Base-by-base conservation (phyloP, 768 basidiomycete genomes). In the Sarcodon sp. region DNA sequence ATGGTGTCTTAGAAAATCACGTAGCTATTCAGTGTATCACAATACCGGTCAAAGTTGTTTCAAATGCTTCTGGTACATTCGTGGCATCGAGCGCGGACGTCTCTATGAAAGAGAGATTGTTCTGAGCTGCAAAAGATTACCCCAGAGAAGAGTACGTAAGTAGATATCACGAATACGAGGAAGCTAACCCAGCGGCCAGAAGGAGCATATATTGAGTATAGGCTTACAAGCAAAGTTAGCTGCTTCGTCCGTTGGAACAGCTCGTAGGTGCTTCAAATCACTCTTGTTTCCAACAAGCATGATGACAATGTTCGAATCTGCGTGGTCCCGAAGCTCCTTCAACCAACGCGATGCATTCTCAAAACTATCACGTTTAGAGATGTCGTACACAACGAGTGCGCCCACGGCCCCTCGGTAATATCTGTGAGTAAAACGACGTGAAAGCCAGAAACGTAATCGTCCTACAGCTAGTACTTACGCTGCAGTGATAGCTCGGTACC, bases 41-140 rank as follows among this genome's bases (percentile, higher is more conserved):
- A 27, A 45, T 45, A 90, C 92, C 92, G 41, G 86, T 82, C 52
- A 99, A 74, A 61, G 96, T 97, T 49, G 80, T 91, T 65, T 97
- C 91, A 82, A 99, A 99, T 44, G 94, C 96, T 49, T 77, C 69
- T 69, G 97, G 93, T 67, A 99, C 93, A 69, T 97, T 96, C 46
- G 91, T 93, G 58, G 94, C 90, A 80, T 99, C 96, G 77, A 98
- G 82, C 69, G 94, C 94, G 60, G 94, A 99, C 51, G 94, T 99
- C 74, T 99, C 94, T 55, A 99, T 94, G 75, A 94, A 94, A 48
- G 85, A 88, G 56, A 97, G 66, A 18, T 81, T 82, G 59, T 93
- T 91, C 70, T 94, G 90, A 57, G 86, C 90, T 90, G 37, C 9
- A 16, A 16, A 16, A 16, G 18, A 16, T 13, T 18, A 11, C 21